Base-by-base conservation (phyloP, 108 stramenopile species). In the Conticribra guillardii region DNA sequence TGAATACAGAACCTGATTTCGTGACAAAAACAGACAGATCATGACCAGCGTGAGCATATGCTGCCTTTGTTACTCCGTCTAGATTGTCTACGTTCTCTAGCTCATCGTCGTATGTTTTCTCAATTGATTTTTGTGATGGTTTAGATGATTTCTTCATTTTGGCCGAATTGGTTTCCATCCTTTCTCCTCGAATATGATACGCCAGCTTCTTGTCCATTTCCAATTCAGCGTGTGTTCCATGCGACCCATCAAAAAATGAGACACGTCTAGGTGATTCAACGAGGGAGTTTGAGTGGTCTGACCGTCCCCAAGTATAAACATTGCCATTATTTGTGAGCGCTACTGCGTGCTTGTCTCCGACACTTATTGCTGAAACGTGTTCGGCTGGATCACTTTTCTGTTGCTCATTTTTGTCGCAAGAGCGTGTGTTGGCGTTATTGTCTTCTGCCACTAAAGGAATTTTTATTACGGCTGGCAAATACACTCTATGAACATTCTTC, bases 231-330 rank as follows among this genome's bases (percentile, higher is more conserved):
- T n/a, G n/a, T n/a, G 37, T 41, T 41, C 11, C 37, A 41, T 9
- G 11, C 8, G 54, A 29, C 32, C 69, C 30, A 4, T 75, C 29
- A 46, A 51, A 27, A 44, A 7, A 18, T 27, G 46, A 52, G 37
- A 3, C 44, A 27, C 26, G 24, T 45, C 47, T 14, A 4, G 17
- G 32, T 29, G 33, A 60, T 33, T 41, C 44, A 59, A 44, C 58
- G 53, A 73, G 31, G 54, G 69, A 56, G 82, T 56, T 44, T 26
- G 26, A 54, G 69, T 85, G 60, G 34, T 24, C 29, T 46, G 66
- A 69, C 67, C 54, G 76, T 53, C 90, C 90, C 87, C 87, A 91
- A 0, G 78, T 72, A 63, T 69, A 89, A 27, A 71, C 85, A 60
- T 51, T 59, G 0, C 87, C 81, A 31, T 79, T 45, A 1, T 50